These are phyloP conservation scores for Lentinula novae-zelandiae DNA, from an alignment of 1,284 basidiomycete genomes.

Conservation along the genomic window DNA sequence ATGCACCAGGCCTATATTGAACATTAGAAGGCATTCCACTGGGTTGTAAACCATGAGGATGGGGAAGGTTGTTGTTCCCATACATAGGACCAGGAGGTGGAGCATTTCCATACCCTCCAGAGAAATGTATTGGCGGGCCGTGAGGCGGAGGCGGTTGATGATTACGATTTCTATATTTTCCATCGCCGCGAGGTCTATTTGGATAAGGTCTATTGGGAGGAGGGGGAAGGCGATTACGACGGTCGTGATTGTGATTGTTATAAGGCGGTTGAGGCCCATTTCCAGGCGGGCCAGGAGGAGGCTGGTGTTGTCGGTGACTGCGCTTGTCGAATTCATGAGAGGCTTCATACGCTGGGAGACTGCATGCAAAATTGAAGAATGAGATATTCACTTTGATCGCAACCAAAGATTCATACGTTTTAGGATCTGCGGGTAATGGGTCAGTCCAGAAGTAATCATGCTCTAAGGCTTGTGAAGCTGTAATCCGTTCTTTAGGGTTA, in stretches of 20 bases:
- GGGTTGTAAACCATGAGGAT: not conserved
- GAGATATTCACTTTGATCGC: not conserved
- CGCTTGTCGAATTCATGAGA: conserved; percentile 86
- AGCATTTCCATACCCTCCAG: not conserved
- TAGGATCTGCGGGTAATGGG: conserved; percentile 80
- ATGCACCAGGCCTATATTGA: not conserved
- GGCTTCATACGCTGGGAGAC: conserved; percentile 72
- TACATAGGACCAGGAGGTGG: not conserved
- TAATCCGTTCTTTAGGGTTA: conserved; percentile 89
- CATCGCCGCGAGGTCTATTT: not conserved
- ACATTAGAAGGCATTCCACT: not conserved
- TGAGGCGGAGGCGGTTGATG: not conserved
- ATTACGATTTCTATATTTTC: not conserved
- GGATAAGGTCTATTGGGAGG: not conserved
- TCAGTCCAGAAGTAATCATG: conserved; percentile 94
- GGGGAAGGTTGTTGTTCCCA: not conserved
- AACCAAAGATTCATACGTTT: conserved; percentile 44
- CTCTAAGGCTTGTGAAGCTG: conserved; percentile 82
- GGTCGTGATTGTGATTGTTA: not conserved
- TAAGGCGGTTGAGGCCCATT: not conserved
- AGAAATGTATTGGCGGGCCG: not conserved
- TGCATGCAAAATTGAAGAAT: conserved; percentile 24
- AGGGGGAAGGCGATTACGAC: not conserved
- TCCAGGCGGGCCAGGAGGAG: not conserved
- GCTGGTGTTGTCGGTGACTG: conserved; percentile 42